A percentile compares a stretch with the other conserved stretches of the same genome.
Evolutionary conservation across 2,329 filamentous ascomycete species (phyloP).

Genomic region (Cladosporium sp.): DNA sequence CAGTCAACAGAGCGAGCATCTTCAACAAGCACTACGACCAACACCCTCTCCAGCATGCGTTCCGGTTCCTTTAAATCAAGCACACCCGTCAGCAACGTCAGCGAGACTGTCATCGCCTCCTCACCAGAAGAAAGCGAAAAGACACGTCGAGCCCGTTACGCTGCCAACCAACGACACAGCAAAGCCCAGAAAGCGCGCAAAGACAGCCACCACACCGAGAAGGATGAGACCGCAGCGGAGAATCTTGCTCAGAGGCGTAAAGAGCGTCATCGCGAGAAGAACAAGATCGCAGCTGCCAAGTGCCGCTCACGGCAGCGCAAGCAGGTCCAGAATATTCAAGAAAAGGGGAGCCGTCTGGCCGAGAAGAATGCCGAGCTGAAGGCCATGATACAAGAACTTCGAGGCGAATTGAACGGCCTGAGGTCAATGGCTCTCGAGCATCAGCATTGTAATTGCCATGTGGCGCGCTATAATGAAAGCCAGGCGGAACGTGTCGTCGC

Average conservation of each 20-base stretch:
- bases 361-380: slow-evolving; percentile 1
- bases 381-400: not conserved
- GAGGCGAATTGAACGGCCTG: not conserved
- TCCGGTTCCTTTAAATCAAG: not conserved
- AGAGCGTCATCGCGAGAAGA: slow-evolving; percentile 3
- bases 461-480: not conserved
- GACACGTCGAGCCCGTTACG: slow-evolving; percentile 2
- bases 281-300: slow-evolving; percentile 6
- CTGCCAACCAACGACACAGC: slow-evolving; percentile 5
- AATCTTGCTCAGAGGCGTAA: not conserved
- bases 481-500: not conserved
- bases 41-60: not conserved
- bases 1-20: not conserved
- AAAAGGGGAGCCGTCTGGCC: not conserved
- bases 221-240: not conserved
- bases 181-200: not conserved
- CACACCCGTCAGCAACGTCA: not conserved
- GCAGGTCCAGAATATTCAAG: not conserved
- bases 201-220: not conserved
- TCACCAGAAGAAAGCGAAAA: not conserved
- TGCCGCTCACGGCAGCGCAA: not conserved
- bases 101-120: not conserved
- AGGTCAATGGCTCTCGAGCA: not conserved
- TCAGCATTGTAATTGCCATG: not conserved
- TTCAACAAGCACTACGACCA: not conserved